These are phyloP conservation scores for Arthrobotrys sinensis DNA, from an alignment of 2,329 filamentous ascomycete species.

Conservation along the genomic window DNA sequence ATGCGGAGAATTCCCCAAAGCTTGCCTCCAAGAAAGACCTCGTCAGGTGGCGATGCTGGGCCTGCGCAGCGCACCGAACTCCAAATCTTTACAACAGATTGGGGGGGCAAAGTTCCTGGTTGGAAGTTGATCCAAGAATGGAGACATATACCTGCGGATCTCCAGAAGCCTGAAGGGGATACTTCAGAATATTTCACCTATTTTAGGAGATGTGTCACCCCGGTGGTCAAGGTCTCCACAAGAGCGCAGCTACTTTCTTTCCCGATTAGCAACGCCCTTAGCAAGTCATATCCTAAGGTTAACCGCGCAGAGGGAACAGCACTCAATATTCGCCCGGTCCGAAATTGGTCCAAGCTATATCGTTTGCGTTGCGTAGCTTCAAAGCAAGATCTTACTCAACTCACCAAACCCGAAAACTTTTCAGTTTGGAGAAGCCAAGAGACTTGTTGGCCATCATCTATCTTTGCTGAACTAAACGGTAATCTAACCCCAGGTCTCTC, in stretches of 20 bases:
- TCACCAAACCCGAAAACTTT: slow-evolving; percentile 65
- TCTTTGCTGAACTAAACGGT: slow-evolving; percentile 79
- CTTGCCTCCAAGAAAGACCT: slow-evolving; percentile 4
- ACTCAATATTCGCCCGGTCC: slow-evolving; percentile 30
- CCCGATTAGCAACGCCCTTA: slow-evolving; percentile 20
- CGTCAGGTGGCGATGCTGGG: neutral
- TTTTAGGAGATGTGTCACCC: slow-evolving; percentile 49
- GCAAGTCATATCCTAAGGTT: slow-evolving; percentile 33
- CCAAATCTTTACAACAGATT: slow-evolving; percentile 54
- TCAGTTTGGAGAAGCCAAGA: slow-evolving; percentile 67
- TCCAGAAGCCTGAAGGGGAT: slow-evolving; percentile 42
- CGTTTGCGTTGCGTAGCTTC: slow-evolving; percentile 77
- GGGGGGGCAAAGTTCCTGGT: slow-evolving; percentile 53
- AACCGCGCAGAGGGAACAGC: slow-evolving; percentile 34
- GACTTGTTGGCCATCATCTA: slow-evolving; percentile 75
- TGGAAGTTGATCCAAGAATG: slow-evolving; percentile 55
- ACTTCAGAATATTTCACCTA: slow-evolving; percentile 45
- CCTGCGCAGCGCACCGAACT: slow-evolving; percentile 35
- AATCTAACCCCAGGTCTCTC: slow-evolving; percentile 66
- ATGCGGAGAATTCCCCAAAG: neutral
- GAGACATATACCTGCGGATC: slow-evolving; percentile 48
- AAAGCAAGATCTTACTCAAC: slow-evolving; percentile 62
- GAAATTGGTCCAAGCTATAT: slow-evolving; percentile 67
- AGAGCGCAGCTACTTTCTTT: slow-evolving; percentile 38
- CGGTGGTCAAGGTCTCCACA: slow-evolving; percentile 30